phyloP scores from a whole-genome alignment of 2,329 filamentous ascomycete genomes.

The Xylaria sp. region DNA sequence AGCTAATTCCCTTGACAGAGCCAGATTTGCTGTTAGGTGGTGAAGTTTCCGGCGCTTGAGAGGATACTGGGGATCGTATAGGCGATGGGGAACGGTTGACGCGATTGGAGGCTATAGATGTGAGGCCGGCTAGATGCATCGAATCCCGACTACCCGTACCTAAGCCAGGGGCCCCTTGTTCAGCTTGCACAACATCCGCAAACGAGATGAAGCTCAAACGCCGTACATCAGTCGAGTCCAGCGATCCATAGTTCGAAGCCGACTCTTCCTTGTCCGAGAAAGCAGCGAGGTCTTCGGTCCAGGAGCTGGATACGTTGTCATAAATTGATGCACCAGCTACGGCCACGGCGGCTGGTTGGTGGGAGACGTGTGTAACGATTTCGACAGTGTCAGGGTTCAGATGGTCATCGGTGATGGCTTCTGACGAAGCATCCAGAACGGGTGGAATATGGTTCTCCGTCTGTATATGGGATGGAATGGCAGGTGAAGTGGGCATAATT shows the following conservation, averaged over 20 bases:
- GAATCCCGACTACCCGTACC: slow-evolving; percentile 71
- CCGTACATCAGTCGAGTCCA: slow-evolving; percentile 81
- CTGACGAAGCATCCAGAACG: slow-evolving; percentile 88
- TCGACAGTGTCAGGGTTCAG: slow-evolving; percentile 90
- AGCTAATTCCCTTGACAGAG: slow-evolving; percentile 78
- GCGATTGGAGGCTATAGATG: slow-evolving; percentile 63
- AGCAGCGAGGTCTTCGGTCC: slow-evolving; percentile 67
- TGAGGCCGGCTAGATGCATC: slow-evolving; percentile 74
- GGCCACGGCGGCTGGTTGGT: slow-evolving; percentile 79
- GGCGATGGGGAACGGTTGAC: slow-evolving; percentile 80
- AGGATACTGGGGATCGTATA: slow-evolving; percentile 80
- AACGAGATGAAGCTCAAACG: slow-evolving; percentile 96
- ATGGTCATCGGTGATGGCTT: slow-evolving; percentile 87
- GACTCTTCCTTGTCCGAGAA: slow-evolving; percentile 68
- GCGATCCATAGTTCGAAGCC: slow-evolving; percentile 78
- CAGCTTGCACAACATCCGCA: slow-evolving; percentile 90
- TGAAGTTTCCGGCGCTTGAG: slow-evolving; percentile 73
- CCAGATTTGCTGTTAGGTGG: slow-evolving; percentile 80
- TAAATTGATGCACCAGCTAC: slow-evolving; percentile 63
- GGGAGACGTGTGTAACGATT: slow-evolving; percentile 86
- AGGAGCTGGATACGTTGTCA: slow-evolving; percentile 60
- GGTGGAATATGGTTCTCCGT: slow-evolving; percentile 95
- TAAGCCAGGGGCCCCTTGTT: slow-evolving; percentile 71
- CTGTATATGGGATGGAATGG: slow-evolving; percentile 92
- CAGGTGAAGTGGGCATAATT: slow-evolving; percentile 76